Base-by-base conservation (phyloP, 257 asterid species). In the Fraxinus quadrangulata region DNA sequence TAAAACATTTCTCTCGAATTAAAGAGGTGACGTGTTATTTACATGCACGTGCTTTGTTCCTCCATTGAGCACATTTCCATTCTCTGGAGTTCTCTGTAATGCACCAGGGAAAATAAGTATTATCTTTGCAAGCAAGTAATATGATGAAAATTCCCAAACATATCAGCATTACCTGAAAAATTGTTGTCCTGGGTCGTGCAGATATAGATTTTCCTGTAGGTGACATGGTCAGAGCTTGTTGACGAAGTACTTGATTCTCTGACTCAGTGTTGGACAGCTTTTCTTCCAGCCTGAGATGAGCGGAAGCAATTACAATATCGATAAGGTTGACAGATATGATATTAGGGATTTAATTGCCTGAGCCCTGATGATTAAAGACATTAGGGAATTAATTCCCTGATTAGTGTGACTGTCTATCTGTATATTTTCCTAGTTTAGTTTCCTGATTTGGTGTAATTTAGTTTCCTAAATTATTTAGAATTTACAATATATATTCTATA, bases 191-290 rank as follows among this genome's bases (percentile, higher is more conserved):
- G 45, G 94, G 88, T 70, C 98, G 87, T 75, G 96, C 79, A 85
- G 99, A 86, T 77, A 85, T 45, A 79, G 94, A 49, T 86, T 85
- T 92, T 77, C 97, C 97, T 28, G 96, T 91, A 31, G 99, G 98
- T 69, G 99, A 95, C 97, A 95, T 90, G 71, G 96, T 86, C 81
- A 95, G 83, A 77, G 99, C 97, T 87, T 92, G 98, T 81, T 95
- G 98, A 83, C 99, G 97, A 81, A 95, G 96, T 71, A 95, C 96
- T 92, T 95, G 99, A 83, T 92, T 95, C 88, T 95, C 99, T 26
- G 99, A 95, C 82, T 95, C 99, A 67, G 81, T 87, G 79, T 95
- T 95, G 33, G 94, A 90, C 54, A 95, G 90, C 88, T 93, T 95
- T 88, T 95, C 99, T 87, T 95, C 98, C 84, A 93, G 90, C 83